Conservation (phyloP, 2,329 filamentous ascomycete species). For the Diaporthe capsici region DNA sequence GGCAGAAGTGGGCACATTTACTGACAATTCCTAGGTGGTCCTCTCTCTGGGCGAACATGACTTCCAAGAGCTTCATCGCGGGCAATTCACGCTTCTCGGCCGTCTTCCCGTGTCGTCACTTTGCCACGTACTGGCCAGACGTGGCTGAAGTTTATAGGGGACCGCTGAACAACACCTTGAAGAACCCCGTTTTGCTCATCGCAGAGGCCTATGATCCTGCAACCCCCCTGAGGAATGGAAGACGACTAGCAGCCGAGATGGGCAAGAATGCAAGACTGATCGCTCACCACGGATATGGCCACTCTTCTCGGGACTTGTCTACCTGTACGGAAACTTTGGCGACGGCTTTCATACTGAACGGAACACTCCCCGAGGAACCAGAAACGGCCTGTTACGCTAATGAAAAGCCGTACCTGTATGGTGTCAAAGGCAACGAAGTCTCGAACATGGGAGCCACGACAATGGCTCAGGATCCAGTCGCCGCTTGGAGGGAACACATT, state of each 20-base stretch:
- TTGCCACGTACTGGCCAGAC: conserved; percentile 59
- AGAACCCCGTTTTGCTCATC: conserved; percentile 61
- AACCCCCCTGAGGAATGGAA: conserved; percentile 63
- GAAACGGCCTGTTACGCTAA: conserved; percentile 63
- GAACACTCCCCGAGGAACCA: conserved; percentile 55
- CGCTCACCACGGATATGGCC: conserved; percentile 65
- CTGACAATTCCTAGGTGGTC: conserved; percentile 56
- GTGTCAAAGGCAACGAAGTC: conserved; percentile 44
- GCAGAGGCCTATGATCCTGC: conserved; percentile 65
- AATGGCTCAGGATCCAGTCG: conserved; percentile 41
- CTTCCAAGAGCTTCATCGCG: conserved; percentile 59
- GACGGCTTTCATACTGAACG: conserved; percentile 57
- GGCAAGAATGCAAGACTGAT: conserved; percentile 62
- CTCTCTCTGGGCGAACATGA: conserved; percentile 63
- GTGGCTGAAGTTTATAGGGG: conserved; percentile 63
- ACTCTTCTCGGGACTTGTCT: conserved; percentile 61
- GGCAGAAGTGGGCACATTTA: background rate
- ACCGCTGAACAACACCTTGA: conserved; percentile 59
- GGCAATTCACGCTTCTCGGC: conserved; percentile 61
- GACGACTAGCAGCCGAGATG: conserved; percentile 60
- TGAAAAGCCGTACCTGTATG: conserved; percentile 63
- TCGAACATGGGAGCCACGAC: background rate
- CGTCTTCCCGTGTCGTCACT: conserved; percentile 63
- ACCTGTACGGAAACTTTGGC: conserved; percentile 60
- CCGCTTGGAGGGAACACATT: conserved; percentile 48